Conservation (phyloP, 1,284 basidiomycete genomes). For the Pseudozyma tsukubaensis region DNA sequence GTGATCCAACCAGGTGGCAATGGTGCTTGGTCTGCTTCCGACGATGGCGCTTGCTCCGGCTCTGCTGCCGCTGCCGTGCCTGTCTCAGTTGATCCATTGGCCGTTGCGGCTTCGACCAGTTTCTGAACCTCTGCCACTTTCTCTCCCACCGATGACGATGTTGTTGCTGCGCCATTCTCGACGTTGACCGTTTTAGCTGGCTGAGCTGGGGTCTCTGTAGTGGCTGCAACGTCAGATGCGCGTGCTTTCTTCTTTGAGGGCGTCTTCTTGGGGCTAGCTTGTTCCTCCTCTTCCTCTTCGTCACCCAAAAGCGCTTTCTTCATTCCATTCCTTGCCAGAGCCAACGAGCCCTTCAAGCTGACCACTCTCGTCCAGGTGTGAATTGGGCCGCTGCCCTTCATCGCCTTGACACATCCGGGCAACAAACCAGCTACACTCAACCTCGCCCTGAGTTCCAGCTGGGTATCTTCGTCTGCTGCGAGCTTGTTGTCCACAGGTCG, state of each 20-base stretch:
- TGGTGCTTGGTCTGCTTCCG: constrained; percentile 26
- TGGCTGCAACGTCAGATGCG: too few relatives aligned
- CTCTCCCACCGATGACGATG: not conserved
- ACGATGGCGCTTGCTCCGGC: constrained; percentile 5
- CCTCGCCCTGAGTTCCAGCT: constrained; percentile 36
- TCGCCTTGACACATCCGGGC: constrained; percentile 48
- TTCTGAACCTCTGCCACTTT: not conserved
- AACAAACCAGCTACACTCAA: constrained; percentile 41
- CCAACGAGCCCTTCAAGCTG: constrained; percentile 22
- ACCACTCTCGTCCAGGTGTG: constrained; percentile 24
- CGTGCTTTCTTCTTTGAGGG: constrained; percentile 20
- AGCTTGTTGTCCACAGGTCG: constrained; percentile 17
- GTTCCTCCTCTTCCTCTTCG: constrained; percentile 11
- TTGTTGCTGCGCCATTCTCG: not conserved
- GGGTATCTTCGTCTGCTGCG: constrained; percentile 44
- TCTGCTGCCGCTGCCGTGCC: constrained; percentile 5
- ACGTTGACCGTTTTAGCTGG: not conserved
- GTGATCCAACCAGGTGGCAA: constrained; percentile 29
- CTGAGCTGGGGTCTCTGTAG: constrained; percentile 2
- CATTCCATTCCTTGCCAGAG: constrained; percentile 13
- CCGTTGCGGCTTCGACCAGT: not conserved
- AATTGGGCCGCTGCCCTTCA: constrained; percentile 16
- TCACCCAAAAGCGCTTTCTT: constrained; percentile 10
- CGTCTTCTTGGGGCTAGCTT: constrained; percentile 14
- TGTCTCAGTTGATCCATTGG: too few relatives aligned